Conservation (phyloP, 2,329 filamentous ascomycete genomes). For the Onygenales sp. region DNA sequence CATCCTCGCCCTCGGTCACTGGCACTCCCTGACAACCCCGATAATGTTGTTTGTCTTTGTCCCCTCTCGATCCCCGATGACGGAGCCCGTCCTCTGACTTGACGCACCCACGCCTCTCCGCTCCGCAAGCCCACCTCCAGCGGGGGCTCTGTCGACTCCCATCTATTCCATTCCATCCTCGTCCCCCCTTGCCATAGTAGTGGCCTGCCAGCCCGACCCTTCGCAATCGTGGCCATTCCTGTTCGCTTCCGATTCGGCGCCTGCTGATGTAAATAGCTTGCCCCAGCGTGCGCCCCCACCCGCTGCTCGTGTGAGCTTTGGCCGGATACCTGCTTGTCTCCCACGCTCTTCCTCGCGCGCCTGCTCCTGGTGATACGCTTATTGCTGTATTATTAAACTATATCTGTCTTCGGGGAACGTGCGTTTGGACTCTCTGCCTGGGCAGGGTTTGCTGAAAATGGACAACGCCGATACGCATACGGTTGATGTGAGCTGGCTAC, state of each 20-base stretch:
- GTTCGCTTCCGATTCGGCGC: background rate
- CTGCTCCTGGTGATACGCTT: background rate
- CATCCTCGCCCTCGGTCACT: background rate
- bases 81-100: background rate
- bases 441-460: constrained; percentile 39
- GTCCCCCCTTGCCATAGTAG: too few species aligned
- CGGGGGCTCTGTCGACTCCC: background rate
- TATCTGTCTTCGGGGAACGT: too few species aligned
- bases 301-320: background rate
- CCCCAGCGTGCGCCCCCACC: background rate
- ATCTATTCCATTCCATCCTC: background rate
- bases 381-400: background rate
- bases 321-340: background rate
- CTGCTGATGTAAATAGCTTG: background rate
- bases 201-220: background rate
- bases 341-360: background rate
- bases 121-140: background rate
- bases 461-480: constrained; percentile 70
- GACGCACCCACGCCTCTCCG: background rate
- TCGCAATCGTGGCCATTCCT: background rate
- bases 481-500: constrained; percentile 86
- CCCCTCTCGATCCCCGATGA: background rate
- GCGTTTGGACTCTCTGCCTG: too few species aligned
- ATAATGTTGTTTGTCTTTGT: background rate
- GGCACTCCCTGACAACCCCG: background rate